phyloP scores from a whole-genome alignment of 1,284 basidiomycete genomes.

The Stereum hirsutum region DNA sequence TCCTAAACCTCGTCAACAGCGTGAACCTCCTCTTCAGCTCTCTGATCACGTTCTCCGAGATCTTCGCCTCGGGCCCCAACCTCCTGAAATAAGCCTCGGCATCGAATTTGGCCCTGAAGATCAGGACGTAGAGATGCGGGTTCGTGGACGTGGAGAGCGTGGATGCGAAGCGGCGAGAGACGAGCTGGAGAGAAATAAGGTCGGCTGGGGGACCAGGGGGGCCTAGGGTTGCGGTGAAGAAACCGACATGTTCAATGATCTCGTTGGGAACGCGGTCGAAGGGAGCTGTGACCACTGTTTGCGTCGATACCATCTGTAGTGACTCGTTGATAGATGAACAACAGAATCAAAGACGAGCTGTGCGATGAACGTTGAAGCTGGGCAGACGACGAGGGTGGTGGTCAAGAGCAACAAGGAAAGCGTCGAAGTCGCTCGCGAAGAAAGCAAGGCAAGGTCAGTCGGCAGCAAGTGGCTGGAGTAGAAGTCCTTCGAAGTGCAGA shows the following conservation, averaged over 20 bases:
- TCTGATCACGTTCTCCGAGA: conserved; percentile 20
- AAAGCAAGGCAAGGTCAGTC: too few relatives aligned
- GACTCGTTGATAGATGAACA: too few relatives aligned
- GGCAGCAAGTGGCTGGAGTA: too few relatives aligned
- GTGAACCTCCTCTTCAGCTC: conserved; percentile 42
- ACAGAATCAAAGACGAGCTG: too few relatives aligned
- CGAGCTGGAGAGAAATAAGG: conserved; percentile 11
- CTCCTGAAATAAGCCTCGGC: conserved; percentile 16
- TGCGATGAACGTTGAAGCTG: too few relatives aligned
- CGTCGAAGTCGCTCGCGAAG: too few relatives aligned
- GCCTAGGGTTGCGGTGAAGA: conserved; percentile 7
- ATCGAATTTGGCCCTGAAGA: conserved; percentile 16
- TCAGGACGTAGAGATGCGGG: conserved; percentile 14
- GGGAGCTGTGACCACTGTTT: background rate
- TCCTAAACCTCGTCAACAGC: conserved; percentile 42
- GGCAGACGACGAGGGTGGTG: too few relatives aligned
- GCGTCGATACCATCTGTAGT: background rate
- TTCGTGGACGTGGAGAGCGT: conserved; percentile 10
- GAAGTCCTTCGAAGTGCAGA: too few relatives aligned
- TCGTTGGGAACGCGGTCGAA: conserved; percentile 14
- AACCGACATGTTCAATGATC: conserved; percentile 16
- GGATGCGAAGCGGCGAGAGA: conserved; percentile 8
- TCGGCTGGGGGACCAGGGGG: conserved; percentile 14
- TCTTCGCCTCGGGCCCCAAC: conserved; percentile 13
- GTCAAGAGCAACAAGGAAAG: too few relatives aligned